These are phyloP conservation scores for Malassezia slooffiae DNA, from an alignment of 1,284 basidiomycete genomes.

Conservation along the genomic window DNA sequence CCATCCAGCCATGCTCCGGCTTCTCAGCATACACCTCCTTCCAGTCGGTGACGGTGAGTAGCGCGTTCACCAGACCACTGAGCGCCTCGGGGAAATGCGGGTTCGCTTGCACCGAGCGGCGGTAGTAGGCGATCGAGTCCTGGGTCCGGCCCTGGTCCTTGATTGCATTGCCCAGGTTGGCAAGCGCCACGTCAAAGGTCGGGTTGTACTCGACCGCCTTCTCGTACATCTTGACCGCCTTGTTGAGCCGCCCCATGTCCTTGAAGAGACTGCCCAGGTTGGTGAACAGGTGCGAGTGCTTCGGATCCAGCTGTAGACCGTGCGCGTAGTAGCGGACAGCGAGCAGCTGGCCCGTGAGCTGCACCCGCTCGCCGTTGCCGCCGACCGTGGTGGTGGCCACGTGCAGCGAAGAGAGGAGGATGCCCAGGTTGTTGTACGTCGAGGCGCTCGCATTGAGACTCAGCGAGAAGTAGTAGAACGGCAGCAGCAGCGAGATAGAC, in stretches of 20 bases:
- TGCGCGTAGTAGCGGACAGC: conserved; percentile 54
- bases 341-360: conserved; percentile 47
- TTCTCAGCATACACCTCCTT: conserved; percentile 44
- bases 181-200: conserved; percentile 55
- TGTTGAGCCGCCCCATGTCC: conserved; percentile 53
- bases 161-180: conserved; percentile 57
- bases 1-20: conserved; percentile 49
- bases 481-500: conserved; percentile 51
- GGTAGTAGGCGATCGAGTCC: conserved; percentile 55
- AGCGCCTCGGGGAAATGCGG: conserved; percentile 55
- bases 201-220: conserved; percentile 54
- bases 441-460: conserved; percentile 54
- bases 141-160: conserved; percentile 50
- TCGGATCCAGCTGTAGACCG: conserved; percentile 53
- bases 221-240: conserved; percentile 54
- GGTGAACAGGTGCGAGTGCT: conserved; percentile 56
- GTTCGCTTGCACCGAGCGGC: conserved; percentile 53
- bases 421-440: conserved; percentile 57
- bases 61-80: conserved; percentile 54
- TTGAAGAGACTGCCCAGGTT: conserved; percentile 57
- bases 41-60: conserved; percentile 56
- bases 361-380: conserved; percentile 40
- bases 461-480: conserved; percentile 56
- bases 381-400: conserved; percentile 38
- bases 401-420: conserved; percentile 53